Evolutionary conservation across 2,329 filamentous ascomycete species (phyloP).

Genomic region (Rutstroemia sp.): DNA sequence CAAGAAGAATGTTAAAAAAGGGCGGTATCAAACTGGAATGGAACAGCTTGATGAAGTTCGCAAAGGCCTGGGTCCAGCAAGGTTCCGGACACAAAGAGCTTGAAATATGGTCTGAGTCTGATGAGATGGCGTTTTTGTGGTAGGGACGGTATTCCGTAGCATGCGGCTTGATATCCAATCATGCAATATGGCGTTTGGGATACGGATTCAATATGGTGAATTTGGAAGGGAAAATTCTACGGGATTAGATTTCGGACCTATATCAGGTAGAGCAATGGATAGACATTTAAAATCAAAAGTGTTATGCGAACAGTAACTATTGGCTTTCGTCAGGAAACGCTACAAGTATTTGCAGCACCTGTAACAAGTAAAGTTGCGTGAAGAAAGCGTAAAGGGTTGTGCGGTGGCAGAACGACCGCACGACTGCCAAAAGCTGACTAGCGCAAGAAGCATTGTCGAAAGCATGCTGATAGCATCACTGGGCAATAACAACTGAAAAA

Average conservation of each 20-base stretch:
- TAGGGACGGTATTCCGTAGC: background rate
- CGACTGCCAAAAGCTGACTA: background rate
- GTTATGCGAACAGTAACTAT: too few relatives aligned
- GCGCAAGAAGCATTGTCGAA: background rate
- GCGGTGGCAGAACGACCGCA: background rate
- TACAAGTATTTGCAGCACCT: too few relatives aligned
- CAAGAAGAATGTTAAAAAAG: conserved; percentile 72
- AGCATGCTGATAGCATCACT: background rate
- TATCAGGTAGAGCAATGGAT: too few relatives aligned
- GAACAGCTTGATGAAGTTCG: conserved; percentile 89
- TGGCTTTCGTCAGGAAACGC: too few relatives aligned
- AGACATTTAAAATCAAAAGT: too few relatives aligned
- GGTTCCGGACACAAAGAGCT: conserved; percentile 36
- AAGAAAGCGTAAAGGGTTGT: too few relatives aligned
- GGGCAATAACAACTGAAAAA: background rate
- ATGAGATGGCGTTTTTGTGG: background rate
- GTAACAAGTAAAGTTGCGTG: too few relatives aligned
- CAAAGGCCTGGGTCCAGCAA: conserved; percentile 68
- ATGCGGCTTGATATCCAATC: background rate
- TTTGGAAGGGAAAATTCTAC: background rate
- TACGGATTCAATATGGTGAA: background rate
- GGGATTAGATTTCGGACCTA: background rate
- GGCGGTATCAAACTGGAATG: conserved; percentile 71
- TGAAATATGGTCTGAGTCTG: conserved; percentile 3
- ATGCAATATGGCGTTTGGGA: conserved; percentile 1